Conservation (phyloP, 2,329 filamentous ascomycete species). For the Colletotrichum kahawae region DNA sequence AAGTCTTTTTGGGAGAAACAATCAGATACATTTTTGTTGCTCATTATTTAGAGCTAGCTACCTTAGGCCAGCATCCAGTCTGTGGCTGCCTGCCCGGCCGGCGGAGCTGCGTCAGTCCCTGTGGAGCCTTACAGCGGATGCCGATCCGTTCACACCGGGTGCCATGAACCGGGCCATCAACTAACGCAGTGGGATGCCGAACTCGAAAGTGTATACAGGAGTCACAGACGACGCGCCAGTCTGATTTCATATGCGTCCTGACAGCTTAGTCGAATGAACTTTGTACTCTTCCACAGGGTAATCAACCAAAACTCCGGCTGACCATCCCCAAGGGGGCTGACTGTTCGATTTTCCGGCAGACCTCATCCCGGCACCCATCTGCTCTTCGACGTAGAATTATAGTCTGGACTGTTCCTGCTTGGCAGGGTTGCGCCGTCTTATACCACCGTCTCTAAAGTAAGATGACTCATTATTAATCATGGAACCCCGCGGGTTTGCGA, state of each 20-base stretch:
- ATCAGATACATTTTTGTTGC: not conserved
- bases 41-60: not conserved
- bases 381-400: not conserved
- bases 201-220: not conserved
- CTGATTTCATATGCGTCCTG: not conserved
- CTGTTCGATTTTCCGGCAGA: not conserved
- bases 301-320: too few relatives aligned
- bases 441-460: not conserved
- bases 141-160: not conserved
- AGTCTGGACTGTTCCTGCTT: not conserved
- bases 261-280: not conserved
- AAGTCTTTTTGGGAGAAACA: not conserved
- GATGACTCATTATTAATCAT: not conserved
- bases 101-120: not conserved
- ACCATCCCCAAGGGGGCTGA: not conserved
- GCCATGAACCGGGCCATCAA: not conserved
- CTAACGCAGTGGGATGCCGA: not conserved
- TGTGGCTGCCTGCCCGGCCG: not conserved
- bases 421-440: not conserved
- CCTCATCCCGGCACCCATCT: not conserved
- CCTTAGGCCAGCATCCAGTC: not conserved
- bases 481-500: not conserved
- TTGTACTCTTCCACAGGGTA: not conserved
- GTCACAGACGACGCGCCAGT: not conserved
- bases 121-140: fast-evolving